Conservation (phyloP, 2,329 filamentous ascomycete species). For the Epichloe amarillans region DNA sequence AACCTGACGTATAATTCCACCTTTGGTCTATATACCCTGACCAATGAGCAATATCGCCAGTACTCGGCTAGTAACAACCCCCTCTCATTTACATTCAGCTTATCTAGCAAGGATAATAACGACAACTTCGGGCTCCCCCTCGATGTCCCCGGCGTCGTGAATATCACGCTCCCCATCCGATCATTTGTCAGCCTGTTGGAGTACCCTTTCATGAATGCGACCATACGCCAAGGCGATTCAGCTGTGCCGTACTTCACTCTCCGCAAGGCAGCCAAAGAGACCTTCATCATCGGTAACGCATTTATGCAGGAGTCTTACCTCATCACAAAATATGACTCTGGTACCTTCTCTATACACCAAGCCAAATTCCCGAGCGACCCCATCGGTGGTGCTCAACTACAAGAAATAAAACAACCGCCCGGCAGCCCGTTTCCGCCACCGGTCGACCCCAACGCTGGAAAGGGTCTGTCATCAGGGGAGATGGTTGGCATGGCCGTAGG, state of each 20-base stretch:
- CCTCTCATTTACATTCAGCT: constrained; percentile 42
- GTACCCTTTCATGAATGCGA: constrained; percentile 32
- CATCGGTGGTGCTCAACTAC: constrained; percentile 25
- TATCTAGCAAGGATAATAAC: constrained; percentile 41
- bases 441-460: constrained; percentile 7
- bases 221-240: constrained; percentile 30
- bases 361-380: constrained; percentile 36
- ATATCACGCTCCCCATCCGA: constrained; percentile 39
- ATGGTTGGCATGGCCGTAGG: constrained; percentile 35
- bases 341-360: constrained; percentile 40
- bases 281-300: constrained; percentile 48
- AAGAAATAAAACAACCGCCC: constrained; percentile 27
- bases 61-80: constrained; percentile 28
- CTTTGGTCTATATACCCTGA: constrained; percentile 51
- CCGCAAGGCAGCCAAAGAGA: constrained; percentile 37
- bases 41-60: constrained; percentile 38
- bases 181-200: constrained; percentile 37
- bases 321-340: constrained; percentile 41
- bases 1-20: constrained; percentile 52
- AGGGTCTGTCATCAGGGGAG: constrained; percentile 25
- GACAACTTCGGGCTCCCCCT: constrained; percentile 38
- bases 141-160: constrained; percentile 36
- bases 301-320: constrained; percentile 59
- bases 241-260: constrained; percentile 53
- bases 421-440: constrained; percentile 35